Conservation (phyloP, 768 basidiomycete species). For the Rhodotorula paludigena region DNA sequence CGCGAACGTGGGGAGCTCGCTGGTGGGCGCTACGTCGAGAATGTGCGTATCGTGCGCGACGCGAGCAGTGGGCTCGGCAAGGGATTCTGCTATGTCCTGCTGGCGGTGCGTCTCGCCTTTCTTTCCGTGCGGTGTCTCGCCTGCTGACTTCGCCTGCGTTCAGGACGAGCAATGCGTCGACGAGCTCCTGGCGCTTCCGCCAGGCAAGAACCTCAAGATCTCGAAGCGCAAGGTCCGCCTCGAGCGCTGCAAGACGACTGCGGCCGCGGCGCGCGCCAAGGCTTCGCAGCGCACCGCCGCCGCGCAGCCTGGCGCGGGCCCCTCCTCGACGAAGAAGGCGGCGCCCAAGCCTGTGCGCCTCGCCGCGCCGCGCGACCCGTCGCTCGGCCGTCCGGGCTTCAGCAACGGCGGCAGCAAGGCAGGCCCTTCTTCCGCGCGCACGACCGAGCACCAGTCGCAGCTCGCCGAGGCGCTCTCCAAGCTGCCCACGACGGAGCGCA, state of each 20-base stretch:
- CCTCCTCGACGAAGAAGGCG: conserved; percentile 18
- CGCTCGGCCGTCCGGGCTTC: too few relatives aligned
- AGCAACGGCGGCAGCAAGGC: conserved; percentile 12
- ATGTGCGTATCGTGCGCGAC: conserved; percentile 81
- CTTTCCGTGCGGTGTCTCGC: conserved; percentile 4
- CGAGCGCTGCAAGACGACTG: conserved; percentile 77
- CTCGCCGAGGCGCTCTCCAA: conserved; percentile 73
- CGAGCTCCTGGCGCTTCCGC: conserved; percentile 76
- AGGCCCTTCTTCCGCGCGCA: conserved; percentile 14
- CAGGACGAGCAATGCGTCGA: conserved; percentile 90
- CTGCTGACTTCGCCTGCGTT: neutral
- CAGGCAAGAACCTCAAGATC: conserved; percentile 67
- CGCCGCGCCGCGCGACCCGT: conserved; percentile 38
- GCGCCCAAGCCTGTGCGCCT: conserved; percentile 14
- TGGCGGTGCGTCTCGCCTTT: conserved; percentile 57
- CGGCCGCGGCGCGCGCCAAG: conserved; percentile 44
- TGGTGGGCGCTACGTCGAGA: conserved; percentile 38
- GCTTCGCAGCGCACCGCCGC: conserved; percentile 34
- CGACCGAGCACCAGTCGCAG: conserved; percentile 61
- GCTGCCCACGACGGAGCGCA: conserved; percentile 79
- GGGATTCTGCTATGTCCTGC: conserved; percentile 89
- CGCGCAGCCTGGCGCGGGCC: conserved; percentile 19
- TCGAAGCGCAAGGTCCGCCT: conserved; percentile 88
- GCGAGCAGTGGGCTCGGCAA: conserved; percentile 88
- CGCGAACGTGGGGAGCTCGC: conserved; percentile 37